Evolutionary conservation across 78 protist species (phyloP), one percentile per base, ranked within the genome.

Genomic region (Chrysochromulina tobinii): DNA sequence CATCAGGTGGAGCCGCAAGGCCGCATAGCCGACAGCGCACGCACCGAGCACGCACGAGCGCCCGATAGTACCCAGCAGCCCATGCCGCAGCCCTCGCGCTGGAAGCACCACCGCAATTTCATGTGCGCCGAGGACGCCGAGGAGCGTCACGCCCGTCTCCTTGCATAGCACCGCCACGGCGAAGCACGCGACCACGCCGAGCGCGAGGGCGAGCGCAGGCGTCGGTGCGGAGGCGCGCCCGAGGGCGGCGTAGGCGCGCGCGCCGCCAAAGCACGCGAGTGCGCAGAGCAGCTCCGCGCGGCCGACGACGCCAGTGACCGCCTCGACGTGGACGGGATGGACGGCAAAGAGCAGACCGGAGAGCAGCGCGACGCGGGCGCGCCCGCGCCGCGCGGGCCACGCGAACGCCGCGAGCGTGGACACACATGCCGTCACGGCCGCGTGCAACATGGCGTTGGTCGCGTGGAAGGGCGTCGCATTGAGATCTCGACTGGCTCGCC

Each of bases 291-390:
- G 64, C 67, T 94, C 96, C 0, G 95, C 77, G 25, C 96, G 87
- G 50, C 95, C 95, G 50, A 92, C 93, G 11, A 93, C 54, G 67
- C 93, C 91, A 48, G 84, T 20, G 25, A 94, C 96, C 0, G 95
- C 95, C 94, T 95, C 96, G 25, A 79, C 23, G 69, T 94, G 95
- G 48, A 95, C 72, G 6, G 96, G 96, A 18, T 95, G 96, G 25
- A 61, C 23, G 14, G 95, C 94, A 68, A 95, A 95, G 20, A 93
- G 25, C 8, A 64, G 15, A 2, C 87, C 91, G 8, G 54, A 17
- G n/a, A 90, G n/a, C 14, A 90, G 72, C 23, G 85, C 54, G 18
- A 0, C 12, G 17, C 38, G 38, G 21, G 18, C 1, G 2, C 53
- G 20, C 11, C 55, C 50, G 3, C 27, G 69, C 58, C 50, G 84